These are phyloP conservation scores for Diplodia seriata DNA, from an alignment of 2,329 filamentous ascomycete genomes.

Conservation along the genomic window DNA sequence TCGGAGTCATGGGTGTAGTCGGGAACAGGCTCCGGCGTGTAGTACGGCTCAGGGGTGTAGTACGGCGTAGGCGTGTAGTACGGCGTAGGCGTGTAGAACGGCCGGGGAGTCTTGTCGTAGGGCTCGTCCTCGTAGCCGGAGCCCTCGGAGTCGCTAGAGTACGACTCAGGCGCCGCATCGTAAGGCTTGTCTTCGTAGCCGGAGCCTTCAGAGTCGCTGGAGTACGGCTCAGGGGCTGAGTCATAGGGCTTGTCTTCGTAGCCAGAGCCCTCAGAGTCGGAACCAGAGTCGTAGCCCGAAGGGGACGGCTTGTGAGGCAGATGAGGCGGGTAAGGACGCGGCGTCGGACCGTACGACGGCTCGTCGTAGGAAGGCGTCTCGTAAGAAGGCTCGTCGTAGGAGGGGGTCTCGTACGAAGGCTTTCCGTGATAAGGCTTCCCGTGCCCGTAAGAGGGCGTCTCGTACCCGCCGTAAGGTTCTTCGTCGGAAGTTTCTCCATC, in stretches of 20 bases:
- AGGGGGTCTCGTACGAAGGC: not conserved
- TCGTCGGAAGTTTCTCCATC: no score
- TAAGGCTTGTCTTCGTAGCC: not conserved
- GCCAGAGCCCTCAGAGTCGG: no score
- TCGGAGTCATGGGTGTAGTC: no score
- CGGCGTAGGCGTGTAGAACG: not conserved
- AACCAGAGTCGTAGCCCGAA: no score
- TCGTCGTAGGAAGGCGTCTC: not conserved
- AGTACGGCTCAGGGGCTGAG: not conserved
- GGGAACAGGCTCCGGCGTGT: not conserved
- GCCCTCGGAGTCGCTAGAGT: not conserved
- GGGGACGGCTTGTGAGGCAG: no score
- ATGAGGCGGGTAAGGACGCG: no score
- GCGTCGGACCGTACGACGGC: no score
- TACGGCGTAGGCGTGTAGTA: not conserved
- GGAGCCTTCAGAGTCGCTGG: not conserved
- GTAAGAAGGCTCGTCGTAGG: not conserved
- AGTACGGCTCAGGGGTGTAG: not conserved
- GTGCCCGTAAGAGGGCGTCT: not conserved
- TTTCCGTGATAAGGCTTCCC: not conserved
- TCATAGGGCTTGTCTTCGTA: no score
- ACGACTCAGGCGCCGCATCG: not conserved
- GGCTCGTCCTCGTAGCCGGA: not conserved
- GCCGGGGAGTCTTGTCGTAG: not conserved
- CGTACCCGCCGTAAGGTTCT: no score